Evolutionary conservation across 2,329 filamentous ascomycete species (phyloP).

Genomic region (Curvularia sp.): DNA sequence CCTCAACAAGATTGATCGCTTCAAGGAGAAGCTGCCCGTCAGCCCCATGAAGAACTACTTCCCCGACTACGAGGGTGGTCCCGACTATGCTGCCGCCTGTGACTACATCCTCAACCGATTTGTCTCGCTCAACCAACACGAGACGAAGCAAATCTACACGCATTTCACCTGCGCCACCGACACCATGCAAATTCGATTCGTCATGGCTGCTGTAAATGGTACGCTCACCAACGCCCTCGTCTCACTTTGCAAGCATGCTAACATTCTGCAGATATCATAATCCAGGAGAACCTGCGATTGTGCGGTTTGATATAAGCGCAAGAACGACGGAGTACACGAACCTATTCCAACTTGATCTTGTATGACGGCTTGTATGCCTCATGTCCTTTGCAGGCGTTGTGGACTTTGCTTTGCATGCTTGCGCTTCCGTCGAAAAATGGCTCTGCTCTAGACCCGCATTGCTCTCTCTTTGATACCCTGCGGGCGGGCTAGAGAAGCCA

Average conservation of each 20-base stretch:
- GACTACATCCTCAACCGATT: constrained; percentile 99
- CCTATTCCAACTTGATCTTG: constrained; percentile 42
- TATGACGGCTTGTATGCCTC: constrained; percentile 49
- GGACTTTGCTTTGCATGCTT: constrained; percentile 39
- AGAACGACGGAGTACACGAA: constrained; percentile 34
- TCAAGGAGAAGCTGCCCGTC: constrained; percentile 76
- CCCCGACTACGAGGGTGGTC: constrained; percentile 81
- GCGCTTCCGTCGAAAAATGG: constrained; percentile 40
- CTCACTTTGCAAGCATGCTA: constrained; percentile 41
- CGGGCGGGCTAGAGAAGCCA: constrained; percentile 30
- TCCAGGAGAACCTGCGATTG: constrained; percentile 97
- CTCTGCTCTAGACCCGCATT: constrained; percentile 38
- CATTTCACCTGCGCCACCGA: constrained; percentile 99
- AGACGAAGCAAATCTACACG: constrained; percentile 99
- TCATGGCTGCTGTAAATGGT: constrained; percentile 99
- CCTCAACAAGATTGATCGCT: constrained; percentile 77
- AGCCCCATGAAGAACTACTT: constrained; percentile 80
- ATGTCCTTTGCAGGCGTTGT: constrained; percentile 50
- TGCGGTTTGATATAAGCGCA: constrained; percentile 87
- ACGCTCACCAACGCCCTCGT: constrained; percentile 46
- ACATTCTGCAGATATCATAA: constrained; percentile 85
- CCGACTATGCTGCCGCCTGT: constrained; percentile 94
- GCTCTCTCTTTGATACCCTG: constrained; percentile 49
- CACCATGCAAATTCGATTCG: constrained; percentile 98
- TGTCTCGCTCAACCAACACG: constrained; percentile 97